Base-by-base conservation (phyloP, 805 yeast genomes). In the Candida tibetensis region DNA sequence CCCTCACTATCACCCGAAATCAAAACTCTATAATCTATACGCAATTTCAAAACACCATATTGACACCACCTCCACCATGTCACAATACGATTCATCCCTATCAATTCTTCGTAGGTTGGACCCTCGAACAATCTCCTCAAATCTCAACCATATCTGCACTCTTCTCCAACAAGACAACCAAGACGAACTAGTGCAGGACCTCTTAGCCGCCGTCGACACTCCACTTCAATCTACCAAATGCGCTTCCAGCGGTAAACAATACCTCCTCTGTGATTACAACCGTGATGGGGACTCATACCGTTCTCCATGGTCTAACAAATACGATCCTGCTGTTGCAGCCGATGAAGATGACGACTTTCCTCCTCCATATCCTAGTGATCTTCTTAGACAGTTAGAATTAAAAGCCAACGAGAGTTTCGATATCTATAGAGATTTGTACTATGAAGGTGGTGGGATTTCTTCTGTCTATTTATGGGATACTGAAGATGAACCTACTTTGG, bases 401-500 rank as follows among this genome's bases (percentile, higher is more conserved):
- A 72, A 80, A 47, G 90, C 95, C 43, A 93, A 91, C 59, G 91
- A 87, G 46, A 85, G 96, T 3, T 87, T 91, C 57, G 97, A 89
- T 53, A 76, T 91, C 26, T 91, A 93, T 66, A 74, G 96, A 48
- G 99, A 93, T 57, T 66, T 91, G 51, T 91, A 91, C 66, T 91
- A 89, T 59, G 98, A 90, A 60, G 97, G 97, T 28, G 54, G 65
- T 7, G 99, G 98, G 16, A 71, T 85, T 28, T 82, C 93, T 2
- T 80, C 90, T 40, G 95, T 85, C 13, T 91, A 93, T 57, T 68
- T 93, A 36, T 91, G 99, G 99, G 96, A 90, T 51, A 72, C 78
- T 16, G 81, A 79, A 25, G 87, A 77, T 10, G 66, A 64, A 17
- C 46, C 58, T 3, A 49, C 60, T 15, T 59, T 66, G 37, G 53